Conservation (phyloP, 768 basidiomycete species). For the Lactarius indigo region DNA sequence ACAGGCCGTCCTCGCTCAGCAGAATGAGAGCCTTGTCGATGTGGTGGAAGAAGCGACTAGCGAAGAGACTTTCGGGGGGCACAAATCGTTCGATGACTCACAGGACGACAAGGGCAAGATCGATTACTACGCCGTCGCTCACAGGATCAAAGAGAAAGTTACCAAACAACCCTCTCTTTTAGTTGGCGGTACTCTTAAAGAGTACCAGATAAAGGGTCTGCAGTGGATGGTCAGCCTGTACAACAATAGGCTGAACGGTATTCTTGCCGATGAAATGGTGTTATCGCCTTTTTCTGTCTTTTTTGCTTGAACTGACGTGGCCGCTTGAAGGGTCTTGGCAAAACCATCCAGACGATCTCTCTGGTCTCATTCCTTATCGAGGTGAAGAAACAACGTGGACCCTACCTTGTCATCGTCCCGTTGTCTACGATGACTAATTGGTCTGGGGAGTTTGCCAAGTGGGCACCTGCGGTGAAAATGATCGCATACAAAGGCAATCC, state of each 20-base stretch:
- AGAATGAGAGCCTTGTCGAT: constrained; percentile 55
- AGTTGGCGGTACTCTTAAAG: constrained; percentile 86
- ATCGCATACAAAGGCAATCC: constrained; percentile 94
- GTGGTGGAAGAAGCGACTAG: constrained; percentile 62
- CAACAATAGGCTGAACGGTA: constrained; percentile 94
- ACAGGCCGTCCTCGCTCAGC: constrained; percentile 90
- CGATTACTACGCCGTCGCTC: constrained; percentile 96
- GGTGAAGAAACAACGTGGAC: constrained; percentile 83
- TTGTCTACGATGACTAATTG: constrained; percentile 97
- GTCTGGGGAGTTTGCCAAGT: constrained; percentile 95
- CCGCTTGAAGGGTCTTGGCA: constrained; percentile 75
- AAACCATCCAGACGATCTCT: constrained; percentile 93
- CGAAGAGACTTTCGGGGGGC: constrained; percentile 90
- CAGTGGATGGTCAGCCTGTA: constrained; percentile 99
- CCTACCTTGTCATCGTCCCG: constrained; percentile 93
- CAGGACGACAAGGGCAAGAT: constrained; percentile 67
- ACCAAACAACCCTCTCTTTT: constrained; percentile 69
- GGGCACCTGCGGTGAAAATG: constrained; percentile 80
- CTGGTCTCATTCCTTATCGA: constrained; percentile 95
- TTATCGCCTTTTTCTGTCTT: constrained; percentile 25
- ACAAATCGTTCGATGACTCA: constrained; percentile 58
- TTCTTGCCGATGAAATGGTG: constrained; percentile 93
- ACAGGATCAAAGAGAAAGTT: constrained; percentile 85
- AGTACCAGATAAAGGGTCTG: constrained; percentile 91
- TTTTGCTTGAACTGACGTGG: background rate